Base-by-base conservation (phyloP, 257 asterid species). In the Parsonsia alboflavescens region DNA sequence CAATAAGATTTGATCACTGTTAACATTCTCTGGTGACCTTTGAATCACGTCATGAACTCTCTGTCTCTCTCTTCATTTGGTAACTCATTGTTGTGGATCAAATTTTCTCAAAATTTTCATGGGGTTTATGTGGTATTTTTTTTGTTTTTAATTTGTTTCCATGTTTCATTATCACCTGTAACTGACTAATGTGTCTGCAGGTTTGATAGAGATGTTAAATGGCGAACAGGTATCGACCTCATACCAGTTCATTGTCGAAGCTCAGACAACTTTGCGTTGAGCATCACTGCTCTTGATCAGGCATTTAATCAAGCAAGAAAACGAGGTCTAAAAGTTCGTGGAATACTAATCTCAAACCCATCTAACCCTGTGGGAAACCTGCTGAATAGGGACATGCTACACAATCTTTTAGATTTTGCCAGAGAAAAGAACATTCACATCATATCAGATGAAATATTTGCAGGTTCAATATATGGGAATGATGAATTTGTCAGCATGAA, bases 181-280 rank as follows among this genome's bases (percentile, higher is more conserved):
- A 80, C 45, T 44, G 26, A 78, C 58, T 77, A 30, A 68, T 65
- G 42, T 45, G 63, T 76, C 61, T 84, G 79, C 95, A 92, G 99
- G 70, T 90, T 90, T 72, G 98, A 95, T 76, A 85, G 97, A 84
- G 98, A 92, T 81, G 85, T 95, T 70, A 88, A 77, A 82, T 95
- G 93, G 91, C 82, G 99, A 76, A 86, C 99, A 17, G 99, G 99
- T 46, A 89, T 90, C 28, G 98, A 95, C 62, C 88, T 95, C 36
- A 88, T 95, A 70, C 98, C 96, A 48, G 97, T 95, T 69, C 96
- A 87, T 77, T 90, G 97, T 80, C 98, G 91, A 28, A 92, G 99
- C 84, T 89, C 93, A 16, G 97, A 95, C 68, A 82, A 88, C 82
- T 95, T 92, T 86, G 72, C 83, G 17, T 75, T 89, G 76, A 89